Evolutionary conservation across 2,329 filamentous ascomycete species (phyloP), one percentile per base, ranked within the genome.

Genomic region (Aspergillus candidus): DNA sequence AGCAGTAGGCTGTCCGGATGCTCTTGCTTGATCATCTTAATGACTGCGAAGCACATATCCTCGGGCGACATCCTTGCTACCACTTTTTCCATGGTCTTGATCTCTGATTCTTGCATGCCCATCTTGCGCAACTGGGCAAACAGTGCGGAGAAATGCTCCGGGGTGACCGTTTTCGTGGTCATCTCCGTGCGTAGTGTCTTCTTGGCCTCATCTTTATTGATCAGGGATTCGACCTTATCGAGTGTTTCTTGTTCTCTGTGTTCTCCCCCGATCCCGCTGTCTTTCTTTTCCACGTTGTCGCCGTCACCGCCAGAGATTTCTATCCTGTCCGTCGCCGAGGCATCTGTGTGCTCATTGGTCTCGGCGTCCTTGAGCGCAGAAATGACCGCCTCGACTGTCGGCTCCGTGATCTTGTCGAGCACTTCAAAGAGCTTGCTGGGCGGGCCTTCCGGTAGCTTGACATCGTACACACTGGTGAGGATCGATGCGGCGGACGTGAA

Each of bases 21-120:
- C 58, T 97, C 91, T 59, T 91, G 84, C 72, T 95, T 96, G 47
- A 89, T 78, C 85, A 94, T 93, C 51, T 73, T 76, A 86, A 91
- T 94, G 58, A 96, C 83, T 0, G 88, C 83, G 22, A 76, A 72
- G 37, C 88, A 80, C 51, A 97, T 78, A 36, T 83, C 76, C 57
- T 89, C 85, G 0, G 89, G 86, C 0, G 80, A 75, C 53, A 84
- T 78, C 47, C 77, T 85, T 38, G 84, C 82, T 8, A 97, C 67
- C 0, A 88, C 85, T 14, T 90, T 81, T 55, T 86, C 79, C 65
- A 88, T 94, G 39, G 87, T 80, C 64, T 89, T 90, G 31, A 78
- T 84, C 64, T 93, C 56, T 6, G 52, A 6, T 3, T 41, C 40
- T 11, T 47, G 44, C 5, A 53, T 47, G 2, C 54, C 54, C 29